These are phyloP conservation scores for Limonium bicolor DNA, from an alignment of 148 eudicot genomes.

Conservation along the genomic window DNA sequence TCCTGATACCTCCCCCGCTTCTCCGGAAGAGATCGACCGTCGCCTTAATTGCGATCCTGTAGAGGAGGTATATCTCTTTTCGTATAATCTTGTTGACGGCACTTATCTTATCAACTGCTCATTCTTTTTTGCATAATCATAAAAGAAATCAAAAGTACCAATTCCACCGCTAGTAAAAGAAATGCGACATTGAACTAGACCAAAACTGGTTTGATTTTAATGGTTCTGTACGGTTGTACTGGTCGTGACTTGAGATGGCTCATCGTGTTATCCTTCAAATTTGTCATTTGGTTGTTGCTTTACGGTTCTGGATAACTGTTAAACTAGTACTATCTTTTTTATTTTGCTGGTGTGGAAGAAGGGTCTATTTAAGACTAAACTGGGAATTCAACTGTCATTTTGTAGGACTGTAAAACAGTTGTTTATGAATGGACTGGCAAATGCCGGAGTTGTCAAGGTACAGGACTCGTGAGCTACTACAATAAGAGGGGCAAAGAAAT, in stretches of 20 bases:
- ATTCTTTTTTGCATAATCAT: not conserved
- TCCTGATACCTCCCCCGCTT: slow-evolving; percentile 47
- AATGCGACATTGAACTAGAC: too few species aligned
- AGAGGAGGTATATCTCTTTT: slow-evolving; percentile 27
- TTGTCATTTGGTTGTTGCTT: too few species aligned
- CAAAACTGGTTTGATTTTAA: too few species aligned
- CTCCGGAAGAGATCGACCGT: slow-evolving; percentile 48
- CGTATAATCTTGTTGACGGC: not conserved
- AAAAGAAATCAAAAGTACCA: not conserved
- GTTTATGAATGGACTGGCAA: slow-evolving; percentile 98
- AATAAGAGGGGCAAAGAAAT: slow-evolving; percentile 68
- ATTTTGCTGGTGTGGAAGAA: too few species aligned
- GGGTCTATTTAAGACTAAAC: too few species aligned
- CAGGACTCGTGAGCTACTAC: slow-evolving; percentile 70
- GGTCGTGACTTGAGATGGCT: too few species aligned
- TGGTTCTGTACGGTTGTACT: too few species aligned
- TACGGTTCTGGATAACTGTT: too few species aligned
- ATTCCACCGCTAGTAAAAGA: too few species aligned
- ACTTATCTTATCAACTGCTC: not conserved
- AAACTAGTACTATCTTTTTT: too few species aligned
- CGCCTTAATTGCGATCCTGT: slow-evolving; percentile 60
- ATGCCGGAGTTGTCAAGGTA: slow-evolving; percentile 92
- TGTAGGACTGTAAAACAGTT: slow-evolving; percentile 69
- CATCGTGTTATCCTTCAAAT: too few species aligned
- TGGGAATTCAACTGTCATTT: not conserved